Conservation (phyloP, 345 rosid genomes). For the Citrus hindsii region DNA sequence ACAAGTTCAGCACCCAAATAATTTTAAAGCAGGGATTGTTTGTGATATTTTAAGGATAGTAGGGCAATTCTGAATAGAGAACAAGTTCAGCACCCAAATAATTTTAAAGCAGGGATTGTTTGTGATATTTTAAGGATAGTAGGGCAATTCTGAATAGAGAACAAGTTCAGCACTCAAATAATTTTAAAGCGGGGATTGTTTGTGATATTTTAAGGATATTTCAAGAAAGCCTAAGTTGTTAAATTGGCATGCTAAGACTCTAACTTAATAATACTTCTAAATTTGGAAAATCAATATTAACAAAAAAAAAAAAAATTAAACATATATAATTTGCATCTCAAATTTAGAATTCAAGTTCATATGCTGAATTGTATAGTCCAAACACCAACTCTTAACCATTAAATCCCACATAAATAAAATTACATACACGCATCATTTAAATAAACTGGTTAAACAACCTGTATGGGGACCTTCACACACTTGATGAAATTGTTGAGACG, state of each 20-base stretch:
- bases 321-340: neutral
- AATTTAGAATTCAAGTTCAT: neutral
- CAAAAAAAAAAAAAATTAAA: neutral
- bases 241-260: neutral
- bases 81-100: neutral
- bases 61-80: too few species aligned
- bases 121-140: neutral
- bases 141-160: too few species aligned
- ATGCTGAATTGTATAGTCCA: neutral
- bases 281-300: neutral
- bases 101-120: neutral
- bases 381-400: neutral
- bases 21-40: neutral
- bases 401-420: neutral
- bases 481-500: slow-evolving; percentile 77
- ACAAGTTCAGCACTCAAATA: neutral
- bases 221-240: neutral
- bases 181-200: neutral
- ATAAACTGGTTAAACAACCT: slow-evolving; percentile 39
- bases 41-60: neutral
- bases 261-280: slow-evolving; percentile 1
- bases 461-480: slow-evolving; percentile 74
- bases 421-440: neutral
- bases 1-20: neutral
- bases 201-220: neutral